phyloP scores from a whole-genome alignment of 768 basidiomycete species.

The Lyophyllum decastes region DNA sequence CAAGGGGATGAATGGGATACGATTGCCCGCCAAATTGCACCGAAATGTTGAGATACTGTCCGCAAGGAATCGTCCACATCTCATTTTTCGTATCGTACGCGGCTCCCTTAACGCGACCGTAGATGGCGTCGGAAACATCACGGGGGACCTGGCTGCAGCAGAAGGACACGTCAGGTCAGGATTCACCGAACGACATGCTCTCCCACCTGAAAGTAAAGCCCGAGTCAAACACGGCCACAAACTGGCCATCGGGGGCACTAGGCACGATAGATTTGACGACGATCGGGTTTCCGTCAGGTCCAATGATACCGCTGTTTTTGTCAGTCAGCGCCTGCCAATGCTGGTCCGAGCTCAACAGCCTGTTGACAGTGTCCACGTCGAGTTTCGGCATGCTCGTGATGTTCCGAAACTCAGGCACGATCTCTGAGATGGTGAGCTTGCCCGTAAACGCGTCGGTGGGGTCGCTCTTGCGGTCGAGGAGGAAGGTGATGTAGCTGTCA shows the following conservation, averaged over 20 bases:
- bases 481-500: slow-evolving; percentile 67
- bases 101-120: slow-evolving; percentile 76
- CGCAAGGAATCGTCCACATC: slow-evolving; percentile 77
- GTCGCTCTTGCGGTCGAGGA: slow-evolving; percentile 62
- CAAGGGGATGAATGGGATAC: slow-evolving; percentile 78
- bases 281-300: slow-evolving; percentile 73
- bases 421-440: slow-evolving; percentile 69
- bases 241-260: slow-evolving; percentile 59
- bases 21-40: slow-evolving; percentile 69
- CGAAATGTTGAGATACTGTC: slow-evolving; percentile 68
- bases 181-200: background rate
- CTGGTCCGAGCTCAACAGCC: slow-evolving; percentile 58
- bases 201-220: slow-evolving; percentile 55
- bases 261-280: slow-evolving; percentile 66
- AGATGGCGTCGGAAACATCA: slow-evolving; percentile 76
- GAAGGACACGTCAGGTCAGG: background rate
- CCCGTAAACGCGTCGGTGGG: slow-evolving; percentile 39
- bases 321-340: slow-evolving; percentile 82
- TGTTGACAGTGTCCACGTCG: slow-evolving; percentile 63
- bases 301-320: slow-evolving; percentile 64
- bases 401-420: slow-evolving; percentile 61
- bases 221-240: slow-evolving; percentile 75
- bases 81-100: slow-evolving; percentile 55
- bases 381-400: slow-evolving; percentile 65
- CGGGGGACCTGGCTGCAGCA: slow-evolving; percentile 66